phyloP scores from a whole-genome alignment of 106 monocot species.

The Dendrobium catenatum region DNA sequence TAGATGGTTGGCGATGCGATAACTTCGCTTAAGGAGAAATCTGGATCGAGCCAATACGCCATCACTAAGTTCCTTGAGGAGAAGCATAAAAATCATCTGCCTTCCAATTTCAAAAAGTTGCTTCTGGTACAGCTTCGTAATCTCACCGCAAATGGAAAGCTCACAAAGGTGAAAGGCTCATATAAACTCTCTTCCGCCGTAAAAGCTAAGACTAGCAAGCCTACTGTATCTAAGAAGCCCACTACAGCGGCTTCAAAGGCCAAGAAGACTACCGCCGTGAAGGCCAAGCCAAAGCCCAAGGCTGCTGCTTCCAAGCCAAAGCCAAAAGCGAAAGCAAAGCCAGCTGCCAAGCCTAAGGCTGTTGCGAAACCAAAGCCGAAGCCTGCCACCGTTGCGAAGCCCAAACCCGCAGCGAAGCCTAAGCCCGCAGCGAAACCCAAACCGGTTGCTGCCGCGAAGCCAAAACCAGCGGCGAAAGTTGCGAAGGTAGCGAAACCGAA shows the following conservation, averaged over 20 bases:
- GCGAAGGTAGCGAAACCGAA: not conserved
- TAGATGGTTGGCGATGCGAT: slow-evolving; percentile 86
- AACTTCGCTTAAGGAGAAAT: slow-evolving; percentile 59
- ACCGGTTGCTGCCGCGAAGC: not conserved
- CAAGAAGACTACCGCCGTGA: slow-evolving; percentile 12
- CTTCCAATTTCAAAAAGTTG: slow-evolving; percentile 71
- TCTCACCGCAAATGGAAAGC: slow-evolving; percentile 54
- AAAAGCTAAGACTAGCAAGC: not conserved
- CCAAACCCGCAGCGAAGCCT: slow-evolving; percentile 29
- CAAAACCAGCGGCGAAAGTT: not conserved
- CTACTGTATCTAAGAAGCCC: not conserved
- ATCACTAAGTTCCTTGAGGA: slow-evolving; percentile 79
- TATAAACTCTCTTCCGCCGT: slow-evolving; percentile 50
- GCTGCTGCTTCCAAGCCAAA: slow-evolving; percentile 2
- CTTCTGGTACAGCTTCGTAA: slow-evolving; percentile 57
- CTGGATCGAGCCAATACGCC: slow-evolving; percentile 78
- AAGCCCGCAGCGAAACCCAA: slow-evolving; percentile 9
- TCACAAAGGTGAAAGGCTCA: slow-evolving; percentile 71
- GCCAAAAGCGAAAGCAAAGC: slow-evolving; percentile 16
- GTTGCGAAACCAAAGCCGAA: slow-evolving; percentile 15
- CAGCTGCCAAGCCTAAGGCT: slow-evolving; percentile 6
- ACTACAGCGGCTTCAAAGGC: slow-evolving; percentile 13
- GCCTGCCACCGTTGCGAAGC: slow-evolving; percentile 9
- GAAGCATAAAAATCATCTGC: slow-evolving; percentile 55
- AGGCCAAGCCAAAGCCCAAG: slow-evolving; percentile 16